Conservation (phyloP, 1,284 basidiomycete genomes). For the Pholiota adiposa region DNA sequence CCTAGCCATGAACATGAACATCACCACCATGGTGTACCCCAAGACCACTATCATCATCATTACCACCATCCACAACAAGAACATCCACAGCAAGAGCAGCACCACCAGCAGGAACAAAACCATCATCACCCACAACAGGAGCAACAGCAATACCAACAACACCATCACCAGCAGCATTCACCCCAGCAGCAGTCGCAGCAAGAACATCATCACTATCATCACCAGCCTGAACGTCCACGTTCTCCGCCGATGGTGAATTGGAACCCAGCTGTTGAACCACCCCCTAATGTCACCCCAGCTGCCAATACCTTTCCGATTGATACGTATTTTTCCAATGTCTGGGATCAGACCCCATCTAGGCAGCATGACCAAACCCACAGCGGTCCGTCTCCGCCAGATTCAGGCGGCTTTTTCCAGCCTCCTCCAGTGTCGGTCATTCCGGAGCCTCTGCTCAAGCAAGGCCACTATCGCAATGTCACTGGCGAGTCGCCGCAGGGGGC, state of each 20-base stretch:
- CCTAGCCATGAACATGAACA: slow-evolving; percentile 12
- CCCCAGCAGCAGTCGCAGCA: too few relatives aligned
- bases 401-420: slow-evolving; percentile 60
- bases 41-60: background rate
- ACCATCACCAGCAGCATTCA: slow-evolving; percentile 13
- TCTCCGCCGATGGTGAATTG: slow-evolving; percentile 71
- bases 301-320: slow-evolving; percentile 61
- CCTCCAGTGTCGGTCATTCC: slow-evolving; percentile 64
- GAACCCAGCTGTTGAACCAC: slow-evolving; percentile 74
- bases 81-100: slow-evolving; percentile 18
- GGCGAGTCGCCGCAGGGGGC: slow-evolving; percentile 41
- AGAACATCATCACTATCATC: too few relatives aligned
- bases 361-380: slow-evolving; percentile 40
- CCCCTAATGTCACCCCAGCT: slow-evolving; percentile 61
- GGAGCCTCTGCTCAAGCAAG: slow-evolving; percentile 59
- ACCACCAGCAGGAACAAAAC: slow-evolving; percentile 18
- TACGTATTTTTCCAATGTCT: slow-evolving; percentile 76
- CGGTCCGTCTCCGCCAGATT: slow-evolving; percentile 37
- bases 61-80: slow-evolving; percentile 14
- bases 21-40: slow-evolving; percentile 7
- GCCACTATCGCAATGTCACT: slow-evolving; percentile 65
- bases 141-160: slow-evolving; percentile 16
- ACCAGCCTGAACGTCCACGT: slow-evolving; percentile 42
- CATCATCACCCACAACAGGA: slow-evolving; percentile 7
- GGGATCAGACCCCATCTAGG: slow-evolving; percentile 60